These are phyloP conservation scores for Fagopyrum esculentum DNA, from an alignment of 148 eudicot genomes.

Conservation along the genomic window DNA sequence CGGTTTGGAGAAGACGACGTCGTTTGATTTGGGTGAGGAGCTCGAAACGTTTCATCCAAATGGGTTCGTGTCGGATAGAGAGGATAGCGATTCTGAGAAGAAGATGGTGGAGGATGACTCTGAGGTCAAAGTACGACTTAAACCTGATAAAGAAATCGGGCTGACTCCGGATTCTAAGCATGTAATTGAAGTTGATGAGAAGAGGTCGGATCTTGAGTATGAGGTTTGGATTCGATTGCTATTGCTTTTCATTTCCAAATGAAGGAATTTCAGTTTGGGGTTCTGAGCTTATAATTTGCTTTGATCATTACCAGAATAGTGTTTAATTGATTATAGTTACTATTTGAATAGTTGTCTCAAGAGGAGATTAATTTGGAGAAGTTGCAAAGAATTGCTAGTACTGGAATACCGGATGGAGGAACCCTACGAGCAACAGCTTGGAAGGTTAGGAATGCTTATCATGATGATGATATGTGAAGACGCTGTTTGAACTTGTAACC, in stretches of 20 bases:
- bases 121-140: conserved; percentile 19
- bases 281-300: background rate
- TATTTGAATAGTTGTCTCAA: conserved; percentile 36
- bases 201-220: conserved; percentile 53
- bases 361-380: conserved; percentile 57
- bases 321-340: background rate
- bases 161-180: conserved; percentile 17
- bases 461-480: background rate
- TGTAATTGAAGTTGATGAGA: conserved; percentile 33
- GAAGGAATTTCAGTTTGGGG: background rate
- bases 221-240: conserved; percentile 30
- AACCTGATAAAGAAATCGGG: conserved; percentile 22
- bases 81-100: conserved; percentile 10
- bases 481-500: background rate
- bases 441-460: conserved; percentile 37
- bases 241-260: background rate
- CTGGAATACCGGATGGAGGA: conserved; percentile 52
- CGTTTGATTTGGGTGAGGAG: conserved; percentile 35
- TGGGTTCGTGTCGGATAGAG: conserved; percentile 20
- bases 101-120: conserved; percentile 16
- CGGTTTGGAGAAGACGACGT: conserved; percentile 13
- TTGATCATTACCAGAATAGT: background rate
- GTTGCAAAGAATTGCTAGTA: conserved; percentile 48
- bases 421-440: conserved; percentile 49
- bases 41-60: conserved; percentile 35